Percentiles rank a stretch among this genome's conserved stretches.
These are phyloP conservation scores for Candida ovalis DNA, from an alignment of 805 yeast species.

Conservation along the genomic window DNA sequence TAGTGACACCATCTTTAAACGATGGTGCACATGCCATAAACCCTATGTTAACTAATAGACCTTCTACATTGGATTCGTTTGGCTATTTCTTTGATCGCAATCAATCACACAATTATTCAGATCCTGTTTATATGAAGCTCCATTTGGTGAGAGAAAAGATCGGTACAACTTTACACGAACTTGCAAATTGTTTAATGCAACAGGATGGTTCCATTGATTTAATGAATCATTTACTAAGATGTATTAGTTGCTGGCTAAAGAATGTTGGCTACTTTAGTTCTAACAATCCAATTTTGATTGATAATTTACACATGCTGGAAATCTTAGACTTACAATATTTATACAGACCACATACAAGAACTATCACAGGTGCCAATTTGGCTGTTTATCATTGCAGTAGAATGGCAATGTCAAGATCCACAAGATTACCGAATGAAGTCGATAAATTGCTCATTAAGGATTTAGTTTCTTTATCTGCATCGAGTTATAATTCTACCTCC, in stretches of 20 bases:
- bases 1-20: conserved; percentile 26
- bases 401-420: conserved; percentile 64
- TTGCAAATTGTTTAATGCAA: conserved; percentile 44
- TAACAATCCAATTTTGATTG: conserved; percentile 26
- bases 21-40: conserved; percentile 44
- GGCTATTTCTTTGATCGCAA: conserved; percentile 28
- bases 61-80: conserved; percentile 24
- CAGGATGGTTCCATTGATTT: conserved; percentile 63
- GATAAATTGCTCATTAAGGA: conserved; percentile 65
- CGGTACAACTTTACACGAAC: conserved; percentile 51
- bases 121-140: conserved; percentile 44
- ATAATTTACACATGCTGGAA: conserved; percentile 35
- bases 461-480: conserved; percentile 58
- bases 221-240: conserved; percentile 57
- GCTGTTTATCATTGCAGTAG: conserved; percentile 74
- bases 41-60: conserved; percentile 31
- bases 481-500: conserved; percentile 68
- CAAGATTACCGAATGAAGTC: conserved; percentile 61
- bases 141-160: conserved; percentile 59
- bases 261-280: conserved; percentile 29
- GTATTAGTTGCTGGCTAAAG: conserved; percentile 60
- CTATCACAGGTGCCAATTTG: conserved; percentile 70
- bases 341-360: conserved; percentile 70
- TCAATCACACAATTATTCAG: conserved; percentile 23
- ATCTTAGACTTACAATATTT: conserved; percentile 62